Base-by-base conservation (phyloP, 805 yeast species). In the Metschnikowia orientalis region DNA sequence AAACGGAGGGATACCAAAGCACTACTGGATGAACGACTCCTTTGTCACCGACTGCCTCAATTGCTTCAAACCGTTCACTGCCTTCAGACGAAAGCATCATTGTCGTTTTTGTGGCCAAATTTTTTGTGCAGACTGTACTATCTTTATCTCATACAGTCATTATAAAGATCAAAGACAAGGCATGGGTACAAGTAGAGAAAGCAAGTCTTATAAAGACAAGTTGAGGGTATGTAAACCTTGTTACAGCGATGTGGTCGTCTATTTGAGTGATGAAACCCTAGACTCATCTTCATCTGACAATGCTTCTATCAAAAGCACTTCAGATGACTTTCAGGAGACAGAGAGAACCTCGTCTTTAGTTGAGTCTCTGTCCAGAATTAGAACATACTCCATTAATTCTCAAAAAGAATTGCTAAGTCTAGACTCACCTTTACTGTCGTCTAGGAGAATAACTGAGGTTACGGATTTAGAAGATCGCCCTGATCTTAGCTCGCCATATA, bases 21-120 rank as follows among this genome's bases (percentile, higher is more conserved):
- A 87, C 51, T 90, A 87, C 54, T 90, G 98, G 98, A 81, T 90
- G 86, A 87, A 89, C 49, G 97, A 90, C 61, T 84, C 90, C 25
- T 84, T 87, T 38, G 95, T 95, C 0, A 74, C 80, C 6, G 92
- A 87, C 41, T 90, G 98, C 51, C 77, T 87, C 37, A 71, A 81
- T 10, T 90, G 97, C 56, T 85, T 82, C 35, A 71, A 78, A 34
- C 75, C 77, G 3, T 90, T 90, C 52, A 75, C 83, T 1, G 82
- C 97, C 0, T 89, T 88, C 59, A 65, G 96, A 54, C 68, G 98
- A 45, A 83, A 85, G 44, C 98, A 90, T 54, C 98, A 90, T 57
- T 90, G 98, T 52, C 66, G 98, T 34, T 79, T 90, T 21, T 90
- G 98, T 59, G 98, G 98, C 2, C 95, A 89, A 56, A 89, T 90